Evolutionary conservation across 371 early-diverging fungal species (phyloP), one percentile per base, ranked within the genome.

Genomic region (Mucor mucedo): DNA sequence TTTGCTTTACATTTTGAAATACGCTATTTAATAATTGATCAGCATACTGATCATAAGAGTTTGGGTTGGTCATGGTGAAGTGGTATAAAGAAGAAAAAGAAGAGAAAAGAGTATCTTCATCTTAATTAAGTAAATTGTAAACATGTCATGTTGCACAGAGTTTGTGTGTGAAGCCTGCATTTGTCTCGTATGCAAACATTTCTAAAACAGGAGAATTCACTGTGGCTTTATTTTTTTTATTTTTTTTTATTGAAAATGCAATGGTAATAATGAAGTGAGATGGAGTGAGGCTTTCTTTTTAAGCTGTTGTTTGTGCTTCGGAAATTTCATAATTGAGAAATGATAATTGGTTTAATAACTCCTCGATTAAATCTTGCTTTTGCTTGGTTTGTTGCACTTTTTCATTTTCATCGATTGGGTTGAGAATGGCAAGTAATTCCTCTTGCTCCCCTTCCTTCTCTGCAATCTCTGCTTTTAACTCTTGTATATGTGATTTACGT

Each of bases 1-100:
- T 53, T 54, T 50, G 49, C 9, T 66, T 66, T 21, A 49, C 66
- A 47, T 61, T 66, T 45, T 60, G 55, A 45, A 66, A 66, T 2
- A 61, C 66, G 40, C 55, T 60, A 32, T 61, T 30, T 6, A 66
- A 30, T 29, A 66, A 39, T 27, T 66, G 56, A 13, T 66, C 66
- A 44, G 66, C 45, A 33, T 66, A 66, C 14, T 61, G 66, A 16
- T 60, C 57, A 16, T 66, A 66, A 9, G 52, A 52, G 33, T 33
- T 33, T 11, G 30, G 30, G 6, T 8, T 35, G 21, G n/a, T 59
- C 50, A 59, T 59, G 9, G 9, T 49, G 11, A 33, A 21, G 6
- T 27, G 8, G 1, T 21, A 39, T 11, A 39, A 28, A n/a, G 2
- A 39, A 21, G 5, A 39, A 8, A 41, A 56, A 44, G 16, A 16